A percentile compares a stretch with the other conserved stretches of the same genome.
phyloP scores from a whole-genome alignment of 1,139 yeast species.

The Taiozyma sp. region DNA sequence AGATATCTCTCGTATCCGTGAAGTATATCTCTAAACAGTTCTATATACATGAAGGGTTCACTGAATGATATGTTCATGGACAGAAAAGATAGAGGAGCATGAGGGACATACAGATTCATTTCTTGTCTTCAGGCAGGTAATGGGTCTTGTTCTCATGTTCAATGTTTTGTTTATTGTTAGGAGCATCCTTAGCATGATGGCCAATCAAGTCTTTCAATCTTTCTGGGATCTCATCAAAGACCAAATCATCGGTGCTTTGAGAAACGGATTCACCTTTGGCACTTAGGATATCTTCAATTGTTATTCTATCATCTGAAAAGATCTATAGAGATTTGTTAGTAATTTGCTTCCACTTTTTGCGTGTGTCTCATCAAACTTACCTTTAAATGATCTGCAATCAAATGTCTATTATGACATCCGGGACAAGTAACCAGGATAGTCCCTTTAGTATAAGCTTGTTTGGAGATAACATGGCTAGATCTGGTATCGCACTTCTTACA shows the following conservation, averaged over 20 bases:
- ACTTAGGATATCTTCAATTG: constrained; percentile 72
- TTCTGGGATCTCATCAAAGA: constrained; percentile 70
- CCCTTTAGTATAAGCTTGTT: constrained; percentile 85
- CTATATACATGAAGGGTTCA: too few species aligned
- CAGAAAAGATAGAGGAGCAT: too few species aligned
- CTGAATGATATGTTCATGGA: too few species aligned
- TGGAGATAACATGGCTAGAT: constrained; percentile 82
- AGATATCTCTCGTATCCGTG: too few species aligned
- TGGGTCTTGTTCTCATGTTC: too few species aligned
- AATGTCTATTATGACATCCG: constrained; percentile 79
- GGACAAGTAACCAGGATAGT: constrained; percentile 91
- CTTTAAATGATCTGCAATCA: constrained; percentile 88
- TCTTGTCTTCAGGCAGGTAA: too few species aligned
- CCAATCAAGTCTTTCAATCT: constrained; percentile 49
- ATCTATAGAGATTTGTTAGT: constrained; percentile 32
- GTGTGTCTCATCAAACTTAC: constrained; percentile 21
- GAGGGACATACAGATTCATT: too few species aligned
- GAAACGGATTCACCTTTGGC: constrained; percentile 73
- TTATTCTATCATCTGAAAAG: constrained; percentile 68
- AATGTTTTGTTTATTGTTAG: constrained; percentile 20
- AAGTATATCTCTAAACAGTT: too few species aligned
- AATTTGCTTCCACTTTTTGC: not conserved
- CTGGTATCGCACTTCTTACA: constrained; percentile 84
- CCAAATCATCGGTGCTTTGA: constrained; percentile 54
- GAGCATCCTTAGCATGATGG: constrained; percentile 62